Evolutionary conservation across 2,329 filamentous ascomycete species (phyloP).

Genomic region (Chaetothyriales sp.): DNA sequence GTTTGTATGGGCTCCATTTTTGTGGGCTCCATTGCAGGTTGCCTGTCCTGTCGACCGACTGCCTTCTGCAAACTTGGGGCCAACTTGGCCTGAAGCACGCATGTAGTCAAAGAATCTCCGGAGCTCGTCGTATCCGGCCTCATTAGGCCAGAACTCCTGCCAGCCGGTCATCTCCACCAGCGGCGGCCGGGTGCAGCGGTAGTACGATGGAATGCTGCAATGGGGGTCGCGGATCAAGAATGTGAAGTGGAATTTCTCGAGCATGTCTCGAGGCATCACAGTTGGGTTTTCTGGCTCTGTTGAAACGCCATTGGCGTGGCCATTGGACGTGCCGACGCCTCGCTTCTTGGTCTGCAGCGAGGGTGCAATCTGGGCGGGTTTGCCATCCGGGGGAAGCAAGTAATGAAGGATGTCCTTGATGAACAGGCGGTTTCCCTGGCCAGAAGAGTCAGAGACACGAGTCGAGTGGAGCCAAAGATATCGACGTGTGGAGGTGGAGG

Average conservation of each 20-base stretch:
- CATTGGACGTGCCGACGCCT: conserved; percentile 39
- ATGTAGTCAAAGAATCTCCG: conserved; percentile 78
- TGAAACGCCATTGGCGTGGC: conserved; percentile 17
- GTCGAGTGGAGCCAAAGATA: conserved; percentile 9
- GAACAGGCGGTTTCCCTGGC: conserved; percentile 76
- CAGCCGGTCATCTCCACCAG: conserved; percentile 71
- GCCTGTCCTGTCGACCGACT: conserved; percentile 16
- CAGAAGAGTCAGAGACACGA: conserved; percentile 26
- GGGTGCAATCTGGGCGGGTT: conserved; percentile 56
- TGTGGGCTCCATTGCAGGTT: conserved; percentile 17
- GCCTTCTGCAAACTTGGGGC: conserved; percentile 41
- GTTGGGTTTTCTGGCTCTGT: conserved; percentile 65
- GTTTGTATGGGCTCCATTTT: conserved; percentile 19
- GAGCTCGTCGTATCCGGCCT: conserved; percentile 83
- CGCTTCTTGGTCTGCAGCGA: conserved; percentile 51
- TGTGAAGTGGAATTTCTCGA: conserved; percentile 78
- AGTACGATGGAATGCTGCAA: conserved; percentile 81
- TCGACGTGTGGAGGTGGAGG: conserved; percentile 14
- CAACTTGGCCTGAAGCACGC: conserved; percentile 51
- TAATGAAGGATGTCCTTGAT: conserved; percentile 98
- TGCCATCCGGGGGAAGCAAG: conserved; percentile 58
- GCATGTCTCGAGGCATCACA: conserved; percentile 57
- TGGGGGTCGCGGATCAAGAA: conserved; percentile 96
- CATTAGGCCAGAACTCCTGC: conserved; percentile 67
- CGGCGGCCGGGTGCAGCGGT: conserved; percentile 82